Conservation (phyloP, 768 basidiomycete genomes). For the Boletus rufocinnamomeus region DNA sequence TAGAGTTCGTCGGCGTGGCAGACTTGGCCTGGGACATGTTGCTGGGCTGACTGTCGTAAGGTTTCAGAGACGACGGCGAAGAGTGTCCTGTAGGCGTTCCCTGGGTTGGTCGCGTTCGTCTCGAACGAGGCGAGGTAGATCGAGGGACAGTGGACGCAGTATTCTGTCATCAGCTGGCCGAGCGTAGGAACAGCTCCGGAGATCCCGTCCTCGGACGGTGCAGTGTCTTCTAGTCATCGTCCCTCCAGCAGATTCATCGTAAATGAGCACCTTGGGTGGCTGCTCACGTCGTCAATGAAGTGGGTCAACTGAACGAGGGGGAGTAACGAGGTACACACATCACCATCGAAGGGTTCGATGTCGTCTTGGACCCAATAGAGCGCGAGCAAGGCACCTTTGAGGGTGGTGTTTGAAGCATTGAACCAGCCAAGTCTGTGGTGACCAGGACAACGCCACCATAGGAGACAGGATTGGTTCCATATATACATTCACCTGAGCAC, state of each 20-base stretch:
- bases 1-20: constrained; percentile 17
- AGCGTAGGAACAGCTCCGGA: constrained; percentile 11
- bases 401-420: too few relatives aligned
- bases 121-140: constrained; percentile 11
- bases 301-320: background rate
- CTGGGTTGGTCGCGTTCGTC: constrained; percentile 15
- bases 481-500: background rate
- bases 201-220: background rate
- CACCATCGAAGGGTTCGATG: background rate
- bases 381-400: too few relatives aligned
- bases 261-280: background rate
- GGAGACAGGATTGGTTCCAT: background rate
- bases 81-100: constrained; percentile 9
- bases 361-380: too few relatives aligned
- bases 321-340: background rate
- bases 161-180: background rate
- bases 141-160: background rate
- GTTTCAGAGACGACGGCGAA: background rate
- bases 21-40: background rate
- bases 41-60: too few relatives aligned
- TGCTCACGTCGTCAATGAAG: background rate
- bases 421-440: background rate
- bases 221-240: background rate
- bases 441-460: background rate
- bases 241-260: background rate